Conservation (phyloP, 2,329 filamentous ascomycete genomes). For the Microdochium trichocladiopsis region DNA sequence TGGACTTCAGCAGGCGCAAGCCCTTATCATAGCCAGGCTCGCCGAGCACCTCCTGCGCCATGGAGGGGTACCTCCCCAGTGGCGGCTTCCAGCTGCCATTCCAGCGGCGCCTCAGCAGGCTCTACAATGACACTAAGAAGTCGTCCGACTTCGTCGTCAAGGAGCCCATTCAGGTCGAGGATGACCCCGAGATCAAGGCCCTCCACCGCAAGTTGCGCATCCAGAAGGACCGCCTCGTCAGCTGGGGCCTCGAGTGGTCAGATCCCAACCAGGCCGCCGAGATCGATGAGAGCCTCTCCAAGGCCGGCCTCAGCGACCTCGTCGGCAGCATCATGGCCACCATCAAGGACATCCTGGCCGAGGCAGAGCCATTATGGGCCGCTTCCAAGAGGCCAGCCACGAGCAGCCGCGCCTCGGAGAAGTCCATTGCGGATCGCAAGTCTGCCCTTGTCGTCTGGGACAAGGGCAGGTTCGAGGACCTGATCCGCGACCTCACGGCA, state of each 20-base stretch:
- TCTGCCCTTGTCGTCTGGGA: conserved; percentile 55
- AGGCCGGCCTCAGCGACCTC: conserved; percentile 68
- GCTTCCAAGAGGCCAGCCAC: conserved; percentile 43
- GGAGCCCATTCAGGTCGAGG: conserved; percentile 52
- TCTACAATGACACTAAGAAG: conserved; percentile 77
- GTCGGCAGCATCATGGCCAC: conserved; percentile 74
- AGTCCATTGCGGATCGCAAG: conserved; percentile 40
- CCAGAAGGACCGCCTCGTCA: conserved; percentile 71
- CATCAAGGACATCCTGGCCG: conserved; percentile 72
- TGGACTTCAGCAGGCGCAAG: too few relatives aligned
- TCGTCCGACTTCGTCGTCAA: conserved; percentile 69
- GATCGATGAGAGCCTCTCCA: conserved; percentile 64
- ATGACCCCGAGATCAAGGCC: conserved; percentile 63
- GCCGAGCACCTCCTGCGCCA: conserved; percentile 12
- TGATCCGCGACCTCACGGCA: conserved; percentile 66
- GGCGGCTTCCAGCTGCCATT: conserved; percentile 49
- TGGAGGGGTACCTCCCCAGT: conserved; percentile 44
- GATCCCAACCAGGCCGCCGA: conserved; percentile 62
- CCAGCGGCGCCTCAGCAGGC: conserved; percentile 58
- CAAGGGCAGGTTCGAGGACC: conserved; percentile 66
- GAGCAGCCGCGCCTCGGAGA: conserved; percentile 27
- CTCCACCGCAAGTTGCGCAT: conserved; percentile 72
- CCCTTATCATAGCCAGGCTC: not conserved
- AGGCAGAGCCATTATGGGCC: conserved; percentile 66
- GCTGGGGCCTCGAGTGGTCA: conserved; percentile 77